Conservation (phyloP, 164 flowering plant genomes). For the Cinnamomum micranthum region DNA sequence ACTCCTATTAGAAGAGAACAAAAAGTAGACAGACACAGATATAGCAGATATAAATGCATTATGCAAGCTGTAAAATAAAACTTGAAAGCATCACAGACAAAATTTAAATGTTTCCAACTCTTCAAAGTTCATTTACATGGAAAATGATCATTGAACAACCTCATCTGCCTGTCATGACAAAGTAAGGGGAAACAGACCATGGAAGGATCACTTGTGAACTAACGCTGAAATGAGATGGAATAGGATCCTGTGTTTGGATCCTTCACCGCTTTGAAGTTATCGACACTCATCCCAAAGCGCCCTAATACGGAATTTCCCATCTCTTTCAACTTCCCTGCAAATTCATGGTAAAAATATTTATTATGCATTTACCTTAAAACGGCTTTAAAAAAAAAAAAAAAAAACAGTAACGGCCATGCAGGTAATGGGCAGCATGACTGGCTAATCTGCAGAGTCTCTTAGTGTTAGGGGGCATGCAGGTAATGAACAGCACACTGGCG, state of each 20-base stretch:
- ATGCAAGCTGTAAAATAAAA: not conserved
- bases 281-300: conserved; percentile 90
- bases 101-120: too few relatives aligned
- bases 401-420: too few relatives aligned
- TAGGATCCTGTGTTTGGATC: conserved; percentile 98
- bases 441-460: too few relatives aligned
- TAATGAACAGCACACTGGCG: too few relatives aligned
- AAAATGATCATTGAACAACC: not conserved
- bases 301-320: conserved; percentile 89
- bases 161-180: not conserved
- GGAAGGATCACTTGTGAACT: not conserved
- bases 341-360: not conserved
- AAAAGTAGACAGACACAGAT: not conserved
- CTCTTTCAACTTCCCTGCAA: conserved; percentile 83
- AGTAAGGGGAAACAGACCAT: not conserved
- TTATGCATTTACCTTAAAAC: not conserved
- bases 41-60: not conserved
- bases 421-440: too few relatives aligned
- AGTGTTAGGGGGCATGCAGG: too few relatives aligned
- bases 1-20: too few relatives aligned
- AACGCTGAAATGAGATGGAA: conserved; percentile 70
- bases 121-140: not conserved
- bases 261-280: conserved; percentile 94
- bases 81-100: too few relatives aligned
- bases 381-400: not conserved